Evolutionary conservation across 495 filamentous ascomycete genomes (phyloP), one percentile per base, ranked within the genome.

Genomic region (Aspergillus funiculosus): DNA sequence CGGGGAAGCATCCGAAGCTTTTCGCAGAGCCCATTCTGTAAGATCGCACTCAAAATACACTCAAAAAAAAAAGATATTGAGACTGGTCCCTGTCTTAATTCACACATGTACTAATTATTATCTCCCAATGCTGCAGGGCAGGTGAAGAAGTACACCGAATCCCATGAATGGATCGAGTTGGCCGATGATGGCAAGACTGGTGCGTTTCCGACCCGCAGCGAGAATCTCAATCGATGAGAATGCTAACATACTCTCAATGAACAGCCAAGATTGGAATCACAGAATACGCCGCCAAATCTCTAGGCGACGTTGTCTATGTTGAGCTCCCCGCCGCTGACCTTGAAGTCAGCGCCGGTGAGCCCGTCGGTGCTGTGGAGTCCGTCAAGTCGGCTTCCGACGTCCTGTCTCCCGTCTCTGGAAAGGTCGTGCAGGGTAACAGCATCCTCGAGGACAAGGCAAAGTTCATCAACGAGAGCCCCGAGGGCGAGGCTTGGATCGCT

Each of bases 351-450:
- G 77, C 76, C 22, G 87, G 87, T 51, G 88, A 94, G 59, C 67
- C 85, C 46, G 82, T 95, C 52, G 92, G 92, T 43, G 89, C 92
- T 34, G 90, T 98, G 50, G 92, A 98, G 76, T 94, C 88, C 7
- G 92, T 98, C 62, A 98, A 98, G 77, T 90, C 86, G 31, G 92
- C 94, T 13, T 91, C 87, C 49, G 92, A 98, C 63, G 94, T 98
- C 69, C 82, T 94, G 63, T 82, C 89, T 4, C 94, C 92, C 19
- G 77, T 95, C 39, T 68, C 76, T 25, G 88, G 91, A 51, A 85
- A 67, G 52, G 77, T 98, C 39, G 75, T 80, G 21, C 75, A 77
- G 53, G 72, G 79, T 35, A 98, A 98, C 69, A 48, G 56, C 2
- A 42, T 75, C 43, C 75, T 98, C 43, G 82, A 87, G 63, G 86